phyloP scores from a whole-genome alignment of 306 rosid species.

The Malus orientalis region DNA sequence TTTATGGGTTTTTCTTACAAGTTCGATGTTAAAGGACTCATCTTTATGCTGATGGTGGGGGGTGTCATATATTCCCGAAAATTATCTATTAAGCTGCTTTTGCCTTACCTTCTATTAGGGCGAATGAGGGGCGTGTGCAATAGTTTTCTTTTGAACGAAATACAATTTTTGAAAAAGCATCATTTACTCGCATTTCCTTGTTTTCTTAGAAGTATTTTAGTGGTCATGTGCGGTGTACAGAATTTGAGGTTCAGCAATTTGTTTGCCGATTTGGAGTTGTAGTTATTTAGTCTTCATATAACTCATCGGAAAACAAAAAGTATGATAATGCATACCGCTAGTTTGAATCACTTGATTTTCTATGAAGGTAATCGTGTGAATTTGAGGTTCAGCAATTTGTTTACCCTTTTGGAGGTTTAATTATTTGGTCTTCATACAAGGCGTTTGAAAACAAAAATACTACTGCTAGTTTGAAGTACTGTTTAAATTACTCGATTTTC shows the following conservation, averaged over 20 bases:
- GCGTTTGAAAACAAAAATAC: background rate
- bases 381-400: background rate
- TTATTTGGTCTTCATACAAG: background rate
- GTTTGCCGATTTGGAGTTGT: background rate
- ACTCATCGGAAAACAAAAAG: background rate
- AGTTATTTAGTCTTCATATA: background rate
- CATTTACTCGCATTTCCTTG: background rate
- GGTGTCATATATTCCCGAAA: background rate
- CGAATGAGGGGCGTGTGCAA: no score
- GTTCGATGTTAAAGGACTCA: background rate
- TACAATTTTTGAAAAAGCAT: background rate
- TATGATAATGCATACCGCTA: background rate
- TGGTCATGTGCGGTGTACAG: background rate
- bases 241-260: background rate
- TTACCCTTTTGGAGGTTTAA: background rate
- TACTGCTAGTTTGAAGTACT: background rate
- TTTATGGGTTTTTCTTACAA: background rate
- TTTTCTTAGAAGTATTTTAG: background rate
- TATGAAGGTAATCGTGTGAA: background rate
- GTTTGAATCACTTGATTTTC: background rate
- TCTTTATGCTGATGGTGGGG: background rate
- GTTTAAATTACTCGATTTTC: background rate
- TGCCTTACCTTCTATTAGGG: no score
- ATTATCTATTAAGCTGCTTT: no score
- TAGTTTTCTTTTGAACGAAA: background rate